phyloP scores from a whole-genome alignment of 78 protist species.

The Diacronema lutheri region DNA sequence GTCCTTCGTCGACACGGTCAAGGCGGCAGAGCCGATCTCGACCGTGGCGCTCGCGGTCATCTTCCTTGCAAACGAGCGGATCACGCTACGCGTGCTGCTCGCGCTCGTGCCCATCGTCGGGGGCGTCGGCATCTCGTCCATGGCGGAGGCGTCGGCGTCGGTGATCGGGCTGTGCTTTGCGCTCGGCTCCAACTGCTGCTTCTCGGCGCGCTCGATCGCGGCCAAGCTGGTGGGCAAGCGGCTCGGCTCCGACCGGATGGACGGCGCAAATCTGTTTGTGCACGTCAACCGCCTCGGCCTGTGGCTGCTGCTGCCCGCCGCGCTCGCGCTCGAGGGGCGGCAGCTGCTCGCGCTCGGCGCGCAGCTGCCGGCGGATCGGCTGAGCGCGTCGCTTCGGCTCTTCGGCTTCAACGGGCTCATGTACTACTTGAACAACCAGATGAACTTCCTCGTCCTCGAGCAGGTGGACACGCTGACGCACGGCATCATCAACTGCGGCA shows the following conservation, averaged over 20 bases:
- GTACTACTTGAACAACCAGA: background rate
- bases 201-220: background rate
- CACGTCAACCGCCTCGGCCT: background rate
- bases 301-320: background rate
- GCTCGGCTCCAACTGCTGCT: background rate
- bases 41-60: background rate
- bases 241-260: background rate
- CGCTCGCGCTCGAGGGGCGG: background rate
- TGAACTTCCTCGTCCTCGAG: slow-evolving; percentile 17
- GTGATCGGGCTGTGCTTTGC: background rate
- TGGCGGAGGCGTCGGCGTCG: background rate
- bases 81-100: background rate
- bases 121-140: background rate
- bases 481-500: background rate
- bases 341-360: background rate
- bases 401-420: background rate
- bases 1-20: slow-evolving; percentile 10
- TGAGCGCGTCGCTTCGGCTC: too few relatives aligned
- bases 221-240: background rate
- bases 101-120: background rate
- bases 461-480: slow-evolving; percentile 13
- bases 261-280: background rate
- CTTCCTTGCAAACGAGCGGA: background rate
- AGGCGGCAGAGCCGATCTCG: slow-evolving; percentile 4
- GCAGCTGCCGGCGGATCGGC: too few relatives aligned